Evolutionary conservation across 1,139 yeast species (phyloP).

Genomic region (Pichiaceae sp.): DNA sequence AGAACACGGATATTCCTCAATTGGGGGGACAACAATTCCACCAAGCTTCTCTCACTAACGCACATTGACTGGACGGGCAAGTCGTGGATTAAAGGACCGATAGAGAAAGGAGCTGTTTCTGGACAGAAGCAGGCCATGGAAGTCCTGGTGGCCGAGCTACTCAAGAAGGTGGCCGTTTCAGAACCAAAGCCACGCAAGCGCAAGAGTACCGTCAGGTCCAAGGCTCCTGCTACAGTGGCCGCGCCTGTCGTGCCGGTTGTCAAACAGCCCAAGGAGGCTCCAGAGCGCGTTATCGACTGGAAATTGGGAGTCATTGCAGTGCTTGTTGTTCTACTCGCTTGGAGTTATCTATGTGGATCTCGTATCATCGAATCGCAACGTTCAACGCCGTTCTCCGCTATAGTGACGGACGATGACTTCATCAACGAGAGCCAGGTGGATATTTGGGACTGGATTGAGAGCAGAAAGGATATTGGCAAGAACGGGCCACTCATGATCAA

Average conservation of each 20-base stretch:
- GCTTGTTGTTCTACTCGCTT: neutral
- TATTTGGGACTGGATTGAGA: constrained; percentile 78
- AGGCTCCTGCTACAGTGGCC: constrained; percentile 12
- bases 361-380: neutral
- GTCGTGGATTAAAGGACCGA: constrained; percentile 84
- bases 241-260: constrained; percentile 1
- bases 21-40: constrained; percentile 71
- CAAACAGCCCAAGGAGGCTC: neutral
- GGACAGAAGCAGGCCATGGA: constrained; percentile 77
- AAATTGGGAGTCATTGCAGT: neutral
- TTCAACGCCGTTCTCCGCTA: neutral
- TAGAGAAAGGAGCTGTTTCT: constrained; percentile 85
- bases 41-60: constrained; percentile 57
- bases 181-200: neutral
- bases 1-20: constrained; percentile 57
- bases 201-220: constrained; percentile 7
- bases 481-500: neutral
- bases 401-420: constrained; percentile 22
- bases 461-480: constrained; percentile 28
- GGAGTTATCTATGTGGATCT: too few species aligned
- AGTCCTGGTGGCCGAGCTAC: constrained; percentile 50
- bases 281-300: neutral
- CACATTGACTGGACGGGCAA: constrained; percentile 86
- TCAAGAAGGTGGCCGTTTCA: constrained; percentile 29
- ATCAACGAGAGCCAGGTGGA: constrained; percentile 48